Conservation (phyloP, 108 stramenopile species). For the Stephanodiscus minutulus region DNA sequence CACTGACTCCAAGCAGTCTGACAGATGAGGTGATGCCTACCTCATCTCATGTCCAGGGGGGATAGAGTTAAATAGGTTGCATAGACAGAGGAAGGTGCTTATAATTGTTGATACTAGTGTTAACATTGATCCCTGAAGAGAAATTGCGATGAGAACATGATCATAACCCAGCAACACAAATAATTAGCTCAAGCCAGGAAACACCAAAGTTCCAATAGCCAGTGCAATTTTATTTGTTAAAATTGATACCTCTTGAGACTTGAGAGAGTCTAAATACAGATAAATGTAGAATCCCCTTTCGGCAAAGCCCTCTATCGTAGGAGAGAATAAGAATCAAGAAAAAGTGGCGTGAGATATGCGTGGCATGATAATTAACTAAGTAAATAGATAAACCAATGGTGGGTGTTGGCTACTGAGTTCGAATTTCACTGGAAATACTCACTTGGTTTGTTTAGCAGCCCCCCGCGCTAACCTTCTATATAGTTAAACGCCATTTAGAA, state of each 20-base stretch:
- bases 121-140: slow-evolving; percentile 10
- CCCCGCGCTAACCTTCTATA: not conserved
- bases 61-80: not conserved
- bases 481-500: slow-evolving; percentile 22
- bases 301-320: not conserved
- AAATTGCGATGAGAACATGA: slow-evolving; percentile 11
- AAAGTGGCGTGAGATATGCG: not conserved
- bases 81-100: not conserved
- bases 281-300: not conserved
- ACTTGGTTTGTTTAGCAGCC: not conserved
- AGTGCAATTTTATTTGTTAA: slow-evolving; percentile 8
- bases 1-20: not conserved
- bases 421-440: not conserved
- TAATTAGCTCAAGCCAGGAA: slow-evolving; percentile 3
- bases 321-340: not conserved
- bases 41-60: not conserved
- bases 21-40: not conserved
- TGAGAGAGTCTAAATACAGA: slow-evolving; percentile 9
- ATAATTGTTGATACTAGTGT: slow-evolving; percentile 5
- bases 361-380: not conserved
- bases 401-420: not conserved
- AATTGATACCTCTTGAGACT: slow-evolving; percentile 8
- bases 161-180: slow-evolving; percentile 9
- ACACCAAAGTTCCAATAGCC: slow-evolving; percentile 6
- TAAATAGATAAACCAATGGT: not conserved